These are phyloP conservation scores for Paramyrothecium roridum DNA, from an alignment of 2,329 filamentous ascomycete genomes.

Conservation along the genomic window DNA sequence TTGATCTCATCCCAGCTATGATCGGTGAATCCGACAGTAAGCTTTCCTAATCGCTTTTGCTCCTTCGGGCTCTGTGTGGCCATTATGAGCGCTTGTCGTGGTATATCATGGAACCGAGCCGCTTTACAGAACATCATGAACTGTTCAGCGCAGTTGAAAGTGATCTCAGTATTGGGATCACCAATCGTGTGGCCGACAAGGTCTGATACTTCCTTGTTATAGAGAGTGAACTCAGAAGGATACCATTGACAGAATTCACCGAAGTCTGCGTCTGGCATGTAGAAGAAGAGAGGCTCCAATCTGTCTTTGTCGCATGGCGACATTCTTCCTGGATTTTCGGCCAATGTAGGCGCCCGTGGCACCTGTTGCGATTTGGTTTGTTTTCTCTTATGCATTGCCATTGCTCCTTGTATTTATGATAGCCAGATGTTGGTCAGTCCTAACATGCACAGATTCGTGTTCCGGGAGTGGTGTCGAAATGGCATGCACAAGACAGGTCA, in stretches of 20 bases:
- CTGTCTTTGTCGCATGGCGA: no score
- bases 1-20: constrained; percentile 26
- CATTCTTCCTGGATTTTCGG: no score
- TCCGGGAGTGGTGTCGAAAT: no score
- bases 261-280: constrained; percentile 20
- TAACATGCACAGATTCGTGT: no score
- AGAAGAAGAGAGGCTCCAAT: constrained; percentile 23
- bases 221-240: constrained; percentile 21
- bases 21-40: constrained; percentile 20
- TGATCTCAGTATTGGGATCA: constrained; percentile 12
- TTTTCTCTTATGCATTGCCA: no score
- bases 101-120: constrained; percentile 25
- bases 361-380: no score
- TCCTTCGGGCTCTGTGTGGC: constrained; percentile 19
- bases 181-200: constrained; percentile 20
- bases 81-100: constrained; percentile 17
- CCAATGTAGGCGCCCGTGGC: no score
- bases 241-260: constrained; percentile 35
- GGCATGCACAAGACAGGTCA: no score
- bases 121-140: constrained; percentile 42
- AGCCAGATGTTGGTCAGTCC: no score
- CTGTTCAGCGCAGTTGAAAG: constrained; percentile 33
- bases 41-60: constrained; percentile 24
- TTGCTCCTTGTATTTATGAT: no score
- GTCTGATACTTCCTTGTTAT: constrained; percentile 19